These are phyloP conservation scores for Hypsizygus marmoreus DNA, from an alignment of 768 basidiomycete genomes.

Conservation along the genomic window DNA sequence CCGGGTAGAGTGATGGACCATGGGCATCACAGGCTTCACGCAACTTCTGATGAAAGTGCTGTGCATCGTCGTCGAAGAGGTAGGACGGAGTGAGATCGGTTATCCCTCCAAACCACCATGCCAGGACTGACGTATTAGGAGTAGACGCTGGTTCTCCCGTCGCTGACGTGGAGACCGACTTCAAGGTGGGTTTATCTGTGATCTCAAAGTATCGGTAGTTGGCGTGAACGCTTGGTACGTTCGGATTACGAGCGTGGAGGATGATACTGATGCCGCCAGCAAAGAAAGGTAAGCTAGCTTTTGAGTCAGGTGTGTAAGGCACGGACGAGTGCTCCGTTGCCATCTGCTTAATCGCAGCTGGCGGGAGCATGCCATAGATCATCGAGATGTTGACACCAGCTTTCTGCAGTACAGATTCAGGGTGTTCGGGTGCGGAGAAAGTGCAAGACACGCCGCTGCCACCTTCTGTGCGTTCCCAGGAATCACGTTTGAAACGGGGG, in stretches of 20 bases:
- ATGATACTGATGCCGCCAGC: conserved; percentile 92
- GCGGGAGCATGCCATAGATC: conserved; percentile 86
- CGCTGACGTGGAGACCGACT: conserved; percentile 25
- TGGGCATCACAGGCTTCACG: conserved; percentile 77
- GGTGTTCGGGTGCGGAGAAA: conserved; percentile 54
- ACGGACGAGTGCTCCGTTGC: conserved; percentile 84
- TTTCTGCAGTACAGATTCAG: conserved; percentile 82
- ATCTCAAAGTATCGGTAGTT: conserved; percentile 99
- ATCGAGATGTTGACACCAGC: conserved; percentile 95
- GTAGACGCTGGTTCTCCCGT: conserved; percentile 30
- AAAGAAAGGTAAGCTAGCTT: conserved; percentile 82
- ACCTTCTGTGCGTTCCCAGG: conserved; percentile 73
- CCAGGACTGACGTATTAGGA: conserved; percentile 56
- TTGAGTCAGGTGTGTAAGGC: conserved; percentile 61
- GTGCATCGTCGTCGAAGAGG: conserved; percentile 85
- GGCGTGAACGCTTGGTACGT: conserved; percentile 91
- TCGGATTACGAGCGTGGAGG: conserved; percentile 91
- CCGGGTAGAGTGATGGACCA: conserved; percentile 64
- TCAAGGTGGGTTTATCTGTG: too few relatives aligned
- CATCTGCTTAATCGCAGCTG: conserved; percentile 92
- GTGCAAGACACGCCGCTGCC: conserved; percentile 84
- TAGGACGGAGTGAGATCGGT: conserved; percentile 94
- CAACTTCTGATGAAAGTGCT: conserved; percentile 82
- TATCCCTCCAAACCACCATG: conserved; percentile 99
- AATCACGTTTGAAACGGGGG: conserved; percentile 79